Evolutionary conservation across 352 stramenopile species (phyloP), one percentile per base, ranked within the genome.

Genomic region (Pythium volutum): DNA sequence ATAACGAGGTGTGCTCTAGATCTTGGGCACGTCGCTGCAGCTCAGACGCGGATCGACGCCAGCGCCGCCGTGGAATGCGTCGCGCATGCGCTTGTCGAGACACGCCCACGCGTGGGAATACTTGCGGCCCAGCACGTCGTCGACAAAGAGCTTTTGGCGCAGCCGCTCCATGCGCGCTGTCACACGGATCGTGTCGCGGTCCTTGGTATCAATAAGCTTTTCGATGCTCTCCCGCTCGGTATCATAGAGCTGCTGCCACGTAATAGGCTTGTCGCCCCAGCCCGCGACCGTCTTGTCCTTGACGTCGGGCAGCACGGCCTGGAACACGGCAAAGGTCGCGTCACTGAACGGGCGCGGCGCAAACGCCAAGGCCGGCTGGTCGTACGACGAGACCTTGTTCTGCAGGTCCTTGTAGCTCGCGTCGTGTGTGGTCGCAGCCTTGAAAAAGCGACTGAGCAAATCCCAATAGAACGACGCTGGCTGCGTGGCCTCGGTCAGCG

Each of bases 81-180:
- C 45, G 45, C 45, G 45, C 45, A 51, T 51, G 45, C 25, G 22
- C 25, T 51, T 51, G 45, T 51, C 45, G 23, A 26, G 8, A 34
- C 45, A 51, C 18, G 45, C 45, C 45, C 45, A 51, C 45, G 45
- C 45, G 12, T 34, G 22, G 22, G 45, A 12, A 26, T 20, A 51
- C 25, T 51, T 51, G 25, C 9, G 25, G 22, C 45, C 45, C 6
- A 51, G 11, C 7, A 34, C 31, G 22, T 31, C 25, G 25, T 51
- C 45, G 3, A 20, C 3, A 20, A 22, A 22, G 23, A 51, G 45
- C 25, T 31, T 51, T 11, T 51, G 45, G 3, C 3, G 7, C 22
- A 51, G 45, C 10, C 45, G 45, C 45, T 51, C 45, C 45, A 51
- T 51, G 25, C 45, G 45, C 15, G 45, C 45, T 23, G 45, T 51